A percentile compares a stretch with the other conserved stretches of the same genome.
phyloP scores from a whole-genome alignment of 2,329 filamentous ascomycete species.

The Aspergillus pseudoterreus region DNA sequence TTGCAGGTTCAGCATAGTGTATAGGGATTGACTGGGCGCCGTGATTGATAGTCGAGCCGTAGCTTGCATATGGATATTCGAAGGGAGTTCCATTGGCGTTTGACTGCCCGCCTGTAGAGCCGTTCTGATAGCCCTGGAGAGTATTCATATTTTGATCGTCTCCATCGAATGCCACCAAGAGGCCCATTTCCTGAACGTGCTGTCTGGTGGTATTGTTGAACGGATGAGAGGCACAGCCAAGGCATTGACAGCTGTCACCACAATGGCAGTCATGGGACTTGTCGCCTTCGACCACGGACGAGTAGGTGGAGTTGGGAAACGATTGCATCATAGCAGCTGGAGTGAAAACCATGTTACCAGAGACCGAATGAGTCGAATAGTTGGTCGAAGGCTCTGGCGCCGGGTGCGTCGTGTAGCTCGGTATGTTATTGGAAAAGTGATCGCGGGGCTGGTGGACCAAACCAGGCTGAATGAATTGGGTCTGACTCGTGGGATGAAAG shows the following conservation, averaged over 20 bases:
- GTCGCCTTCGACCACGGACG: constrained; percentile 12
- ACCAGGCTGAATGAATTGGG: constrained; percentile 11
- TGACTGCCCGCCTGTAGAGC: constrained; percentile 15
- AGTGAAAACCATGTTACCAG: constrained; percentile 15
- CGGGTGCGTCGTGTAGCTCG: constrained; percentile 13
- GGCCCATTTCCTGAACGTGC: constrained; percentile 45
- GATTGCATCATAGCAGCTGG: constrained; percentile 15
- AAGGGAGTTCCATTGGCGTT: constrained; percentile 13
- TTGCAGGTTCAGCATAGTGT: constrained; percentile 19
- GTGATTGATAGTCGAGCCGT: constrained; percentile 12
- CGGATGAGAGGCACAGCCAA: constrained; percentile 45
- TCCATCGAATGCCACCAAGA: constrained; percentile 35
- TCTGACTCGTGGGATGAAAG: constrained; percentile 12
- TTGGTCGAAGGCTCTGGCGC: constrained; percentile 8
- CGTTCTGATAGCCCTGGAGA: constrained; percentile 17
- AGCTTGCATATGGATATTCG: constrained; percentile 18
- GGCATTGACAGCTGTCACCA: constrained; percentile 44
- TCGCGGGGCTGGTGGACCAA: constrained; percentile 8
- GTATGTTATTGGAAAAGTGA: constrained; percentile 12
- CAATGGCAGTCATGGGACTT: constrained; percentile 39
- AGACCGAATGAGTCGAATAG: constrained; percentile 11
- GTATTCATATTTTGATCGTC: constrained; percentile 21
- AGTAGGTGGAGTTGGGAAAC: constrained; percentile 8
- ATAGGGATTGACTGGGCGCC: constrained; percentile 13
- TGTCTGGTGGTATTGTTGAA: constrained; percentile 45